Percentiles rank a stretch among this genome's conserved stretches.
Evolutionary conservation across 495 filamentous ascomycete species (phyloP).

Genomic region (Hypoxylon cercidicola): DNA sequence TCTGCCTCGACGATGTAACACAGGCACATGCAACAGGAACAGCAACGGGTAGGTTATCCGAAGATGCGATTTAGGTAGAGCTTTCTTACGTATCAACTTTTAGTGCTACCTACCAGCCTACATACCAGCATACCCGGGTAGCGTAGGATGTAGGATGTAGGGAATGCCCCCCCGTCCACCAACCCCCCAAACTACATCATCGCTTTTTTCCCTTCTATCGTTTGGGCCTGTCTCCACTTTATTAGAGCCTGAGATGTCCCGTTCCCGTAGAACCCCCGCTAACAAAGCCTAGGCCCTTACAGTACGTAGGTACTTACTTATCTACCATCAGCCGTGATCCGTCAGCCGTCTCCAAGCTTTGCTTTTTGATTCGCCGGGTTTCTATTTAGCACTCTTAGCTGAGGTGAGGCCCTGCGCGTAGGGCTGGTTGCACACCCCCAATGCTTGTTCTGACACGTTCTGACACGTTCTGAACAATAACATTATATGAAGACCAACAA

Average conservation of each 20-base stretch:
- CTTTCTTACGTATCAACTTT: not conserved
- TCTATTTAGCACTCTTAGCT: not conserved
- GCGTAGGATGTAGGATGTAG: too few relatives aligned
- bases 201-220: slow-evolving; percentile 8
- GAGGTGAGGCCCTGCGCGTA: not conserved
- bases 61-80: slow-evolving; percentile 29
- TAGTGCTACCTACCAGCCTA: too few relatives aligned
- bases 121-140: too few relatives aligned
- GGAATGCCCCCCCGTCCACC: not conserved
- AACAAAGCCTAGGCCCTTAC: slow-evolving; percentile 28
- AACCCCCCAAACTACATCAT: slow-evolving; percentile 32
- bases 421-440: not conserved
- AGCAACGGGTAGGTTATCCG: slow-evolving; percentile 33
- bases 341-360: too few relatives aligned
- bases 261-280: slow-evolving; percentile 31
- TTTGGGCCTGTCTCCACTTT: slow-evolving; percentile 21
- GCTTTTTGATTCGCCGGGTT: not conserved
- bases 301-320: too few relatives aligned
- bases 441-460: too few relatives aligned
- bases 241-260: slow-evolving; percentile 21
- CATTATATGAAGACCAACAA: too few relatives aligned
- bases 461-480: too few relatives aligned
- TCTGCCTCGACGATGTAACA: slow-evolving; percentile 40
- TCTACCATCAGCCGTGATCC: too few relatives aligned
- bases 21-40: slow-evolving; percentile 39